Evolutionary conservation across 345 rosid genomes (phyloP).

Genomic region (Hibiscus mutabilis): DNA sequence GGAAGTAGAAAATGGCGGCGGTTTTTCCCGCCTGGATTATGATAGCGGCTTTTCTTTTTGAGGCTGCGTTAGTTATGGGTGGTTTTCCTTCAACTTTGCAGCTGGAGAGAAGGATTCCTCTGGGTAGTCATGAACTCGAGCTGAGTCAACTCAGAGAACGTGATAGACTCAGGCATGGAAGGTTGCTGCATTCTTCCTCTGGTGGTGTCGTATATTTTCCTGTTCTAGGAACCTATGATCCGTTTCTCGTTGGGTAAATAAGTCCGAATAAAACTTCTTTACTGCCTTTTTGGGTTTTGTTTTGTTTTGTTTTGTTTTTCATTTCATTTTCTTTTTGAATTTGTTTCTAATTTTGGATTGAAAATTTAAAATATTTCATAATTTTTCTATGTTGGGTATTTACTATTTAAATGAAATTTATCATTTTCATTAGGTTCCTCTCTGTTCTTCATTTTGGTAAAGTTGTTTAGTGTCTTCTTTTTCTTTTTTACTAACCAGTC

Average conservation of each 20-base stretch:
- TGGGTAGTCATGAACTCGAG: slow-evolving; percentile 35
- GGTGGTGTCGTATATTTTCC: slow-evolving; percentile 69
- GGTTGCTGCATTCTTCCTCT: slow-evolving; percentile 56
- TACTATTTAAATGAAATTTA: neutral
- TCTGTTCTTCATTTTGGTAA: neutral
- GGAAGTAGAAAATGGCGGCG: slow-evolving; percentile 10
- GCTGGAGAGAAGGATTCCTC: slow-evolving; percentile 55
- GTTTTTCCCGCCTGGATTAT: slow-evolving; percentile 7
- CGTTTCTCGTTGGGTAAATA: slow-evolving; percentile 74
- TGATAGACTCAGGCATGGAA: slow-evolving; percentile 68
- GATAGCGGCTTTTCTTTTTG: slow-evolving; percentile 4
- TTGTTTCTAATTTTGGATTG: slow-evolving; percentile 1
- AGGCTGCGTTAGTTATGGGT: slow-evolving; percentile 18
- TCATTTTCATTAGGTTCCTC: neutral
- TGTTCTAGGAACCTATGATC: slow-evolving; percentile 77
- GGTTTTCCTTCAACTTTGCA: slow-evolving; percentile 52
- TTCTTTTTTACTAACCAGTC: neutral
- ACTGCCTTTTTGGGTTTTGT: no score
- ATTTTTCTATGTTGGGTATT: neutral
- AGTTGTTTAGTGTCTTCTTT: neutral
- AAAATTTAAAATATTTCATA: neutral
- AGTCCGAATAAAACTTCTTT: neutral
- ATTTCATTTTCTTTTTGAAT: neutral
- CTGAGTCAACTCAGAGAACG: slow-evolving; percentile 53
- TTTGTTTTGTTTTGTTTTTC: neutral